Percentiles rank a stretch among this genome's conserved stretches.
These are phyloP conservation scores for Delphinella strobiligena DNA, from an alignment of 2,329 filamentous ascomycete genomes.

Conservation along the genomic window DNA sequence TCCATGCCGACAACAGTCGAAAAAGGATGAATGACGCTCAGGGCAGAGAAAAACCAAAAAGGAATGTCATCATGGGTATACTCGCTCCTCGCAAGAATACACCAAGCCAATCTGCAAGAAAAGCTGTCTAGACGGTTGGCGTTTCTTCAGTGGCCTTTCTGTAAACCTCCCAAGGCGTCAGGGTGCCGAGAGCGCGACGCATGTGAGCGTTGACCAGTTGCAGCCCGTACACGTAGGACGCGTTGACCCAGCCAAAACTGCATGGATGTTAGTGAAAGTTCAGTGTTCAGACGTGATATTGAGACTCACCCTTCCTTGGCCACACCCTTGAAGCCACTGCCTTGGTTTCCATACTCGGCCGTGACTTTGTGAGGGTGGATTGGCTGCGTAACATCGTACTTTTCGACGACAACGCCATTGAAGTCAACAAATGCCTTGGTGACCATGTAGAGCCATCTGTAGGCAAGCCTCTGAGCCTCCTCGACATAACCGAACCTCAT, in stretches of 20 bases:
- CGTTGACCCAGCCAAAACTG: constrained; percentile 98
- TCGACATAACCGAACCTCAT: constrained; percentile 84
- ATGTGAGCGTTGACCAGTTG: constrained; percentile 82
- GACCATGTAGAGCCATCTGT: constrained; percentile 98
- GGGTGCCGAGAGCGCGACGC: constrained; percentile 73
- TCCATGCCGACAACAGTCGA: no score
- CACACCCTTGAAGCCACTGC: constrained; percentile 87
- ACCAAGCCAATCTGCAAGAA: no score
- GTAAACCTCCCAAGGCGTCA: constrained; percentile 79
- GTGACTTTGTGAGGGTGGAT: constrained; percentile 88
- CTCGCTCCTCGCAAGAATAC: no score
- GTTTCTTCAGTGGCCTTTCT: constrained; percentile 39
- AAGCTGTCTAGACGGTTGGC: background rate
- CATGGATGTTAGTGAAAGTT: background rate
- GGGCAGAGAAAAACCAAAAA: no score
- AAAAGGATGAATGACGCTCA: no score
- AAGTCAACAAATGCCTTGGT: constrained; percentile 97
- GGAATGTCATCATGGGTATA: no score
- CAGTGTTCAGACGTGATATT: no score
- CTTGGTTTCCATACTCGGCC: constrained; percentile 96
- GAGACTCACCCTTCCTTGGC: constrained; percentile 80
- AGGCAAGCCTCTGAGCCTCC: constrained; percentile 78
- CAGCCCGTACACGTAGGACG: constrained; percentile 89
- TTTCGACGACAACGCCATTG: constrained; percentile 96
- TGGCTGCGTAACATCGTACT: constrained; percentile 89